Evolutionary conservation across 1,284 basidiomycete genomes (phyloP).

Genomic region (Wallemia hederae): DNA sequence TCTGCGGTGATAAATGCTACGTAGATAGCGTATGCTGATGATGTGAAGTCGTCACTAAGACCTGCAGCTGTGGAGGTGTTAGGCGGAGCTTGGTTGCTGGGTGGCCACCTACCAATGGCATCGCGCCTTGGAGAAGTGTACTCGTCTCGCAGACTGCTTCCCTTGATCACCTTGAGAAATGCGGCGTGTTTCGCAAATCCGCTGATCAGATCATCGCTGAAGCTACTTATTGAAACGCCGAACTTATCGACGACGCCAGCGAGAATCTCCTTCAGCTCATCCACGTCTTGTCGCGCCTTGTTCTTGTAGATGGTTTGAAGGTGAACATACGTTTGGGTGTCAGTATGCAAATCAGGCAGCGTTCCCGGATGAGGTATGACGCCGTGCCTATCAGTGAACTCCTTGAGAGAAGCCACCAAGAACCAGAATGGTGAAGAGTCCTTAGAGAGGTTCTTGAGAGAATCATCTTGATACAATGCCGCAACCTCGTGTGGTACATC

Average conservation of each 20-base stretch:
- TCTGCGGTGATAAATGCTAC: constrained; percentile 20
- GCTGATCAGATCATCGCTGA: constrained; percentile 29
- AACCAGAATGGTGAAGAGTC: constrained; percentile 47
- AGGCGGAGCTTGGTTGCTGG: constrained; percentile 6
- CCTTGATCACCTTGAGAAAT: constrained; percentile 44
- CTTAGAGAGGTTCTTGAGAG: constrained; percentile 14
- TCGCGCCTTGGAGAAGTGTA: constrained; percentile 7
- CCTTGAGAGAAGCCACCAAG: constrained; percentile 44
- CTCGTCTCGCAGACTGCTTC: constrained; percentile 31
- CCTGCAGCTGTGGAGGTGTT: background rate
- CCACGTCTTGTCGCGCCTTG: constrained; percentile 38
- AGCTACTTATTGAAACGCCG: constrained; percentile 16
- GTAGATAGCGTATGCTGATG: constrained; percentile 10
- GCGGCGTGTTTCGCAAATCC: constrained; percentile 74
- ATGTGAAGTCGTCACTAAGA: constrained; percentile 3
- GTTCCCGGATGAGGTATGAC: constrained; percentile 32
- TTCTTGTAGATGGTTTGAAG: constrained; percentile 47
- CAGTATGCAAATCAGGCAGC: constrained; percentile 87
- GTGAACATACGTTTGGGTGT: constrained; percentile 48
- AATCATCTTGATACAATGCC: constrained; percentile 32
- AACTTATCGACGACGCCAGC: constrained; percentile 10
- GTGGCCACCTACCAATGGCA: constrained; percentile 16
- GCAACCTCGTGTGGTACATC: constrained; percentile 33
- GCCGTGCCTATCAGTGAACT: constrained; percentile 23
- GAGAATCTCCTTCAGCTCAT: constrained; percentile 19